These are phyloP conservation scores for Cercospora nicotianae DNA, from an alignment of 2,329 filamentous ascomycete species.

Conservation along the genomic window DNA sequence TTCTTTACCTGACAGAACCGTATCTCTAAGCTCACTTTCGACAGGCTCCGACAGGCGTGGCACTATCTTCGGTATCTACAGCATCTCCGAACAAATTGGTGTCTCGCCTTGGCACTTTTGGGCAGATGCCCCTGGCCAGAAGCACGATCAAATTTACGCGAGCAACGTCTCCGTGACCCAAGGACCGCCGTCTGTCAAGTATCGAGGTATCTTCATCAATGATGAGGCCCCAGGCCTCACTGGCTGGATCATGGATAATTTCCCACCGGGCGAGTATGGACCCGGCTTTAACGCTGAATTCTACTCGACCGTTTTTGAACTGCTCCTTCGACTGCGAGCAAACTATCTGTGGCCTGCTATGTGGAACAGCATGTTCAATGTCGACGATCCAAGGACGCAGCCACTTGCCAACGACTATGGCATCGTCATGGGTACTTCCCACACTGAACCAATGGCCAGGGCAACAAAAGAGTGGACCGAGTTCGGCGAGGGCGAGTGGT, in stretches of 20 bases:
- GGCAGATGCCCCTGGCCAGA: slow-evolving; percentile 60
- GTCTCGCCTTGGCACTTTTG: slow-evolving; percentile 71
- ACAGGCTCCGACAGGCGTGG: slow-evolving; percentile 57
- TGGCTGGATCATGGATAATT: slow-evolving; percentile 63
- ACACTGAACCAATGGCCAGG: slow-evolving; percentile 70
- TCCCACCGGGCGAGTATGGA: slow-evolving; percentile 38
- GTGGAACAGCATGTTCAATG: slow-evolving; percentile 71
- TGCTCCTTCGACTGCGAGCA: slow-evolving; percentile 66
- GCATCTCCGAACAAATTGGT: slow-evolving; percentile 70
- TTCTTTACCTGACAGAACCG: background rate
- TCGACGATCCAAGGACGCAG: slow-evolving; percentile 69
- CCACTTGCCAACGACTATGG: slow-evolving; percentile 71
- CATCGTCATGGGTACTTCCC: slow-evolving; percentile 70
- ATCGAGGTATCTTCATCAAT: slow-evolving; percentile 69
- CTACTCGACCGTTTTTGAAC: slow-evolving; percentile 68
- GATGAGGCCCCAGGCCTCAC: slow-evolving; percentile 68
- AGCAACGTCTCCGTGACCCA: slow-evolving; percentile 57
- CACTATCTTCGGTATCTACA: slow-evolving; percentile 70
- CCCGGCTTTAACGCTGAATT: slow-evolving; percentile 53
- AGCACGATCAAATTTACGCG: slow-evolving; percentile 57
- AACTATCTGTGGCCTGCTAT: slow-evolving; percentile 75
- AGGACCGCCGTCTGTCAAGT: slow-evolving; percentile 63
- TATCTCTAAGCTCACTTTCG: background rate
- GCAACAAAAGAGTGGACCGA: slow-evolving; percentile 52
- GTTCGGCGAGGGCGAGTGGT: slow-evolving; percentile 61